Evolutionary conservation across 257 asterid genomes (phyloP).

Genomic region (Cordia subcordata): DNA sequence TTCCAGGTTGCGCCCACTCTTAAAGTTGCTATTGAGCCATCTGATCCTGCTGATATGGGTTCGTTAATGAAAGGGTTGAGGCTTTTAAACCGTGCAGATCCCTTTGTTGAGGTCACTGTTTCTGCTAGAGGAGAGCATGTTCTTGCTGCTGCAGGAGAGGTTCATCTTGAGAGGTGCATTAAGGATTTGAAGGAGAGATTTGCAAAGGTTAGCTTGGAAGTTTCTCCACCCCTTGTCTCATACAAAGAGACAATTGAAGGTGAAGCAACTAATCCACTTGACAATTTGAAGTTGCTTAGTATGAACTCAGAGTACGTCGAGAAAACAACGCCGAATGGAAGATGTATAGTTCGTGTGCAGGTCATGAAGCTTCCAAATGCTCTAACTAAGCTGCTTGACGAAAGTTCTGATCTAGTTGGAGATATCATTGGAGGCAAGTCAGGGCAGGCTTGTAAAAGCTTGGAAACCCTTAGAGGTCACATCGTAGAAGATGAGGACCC

Average conservation of each 20-base stretch:
- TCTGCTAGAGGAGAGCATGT: conserved; percentile 92
- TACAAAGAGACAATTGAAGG: conserved; percentile 87
- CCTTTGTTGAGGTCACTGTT: conserved; percentile 86
- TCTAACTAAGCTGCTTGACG: conserved; percentile 75
- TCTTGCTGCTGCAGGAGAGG: conserved; percentile 97
- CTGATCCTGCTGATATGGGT: conserved; percentile 90
- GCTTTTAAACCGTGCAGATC: conserved; percentile 89
- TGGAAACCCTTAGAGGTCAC: conserved; percentile 56
- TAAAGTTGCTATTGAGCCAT: conserved; percentile 92
- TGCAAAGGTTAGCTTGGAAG: conserved; percentile 77
- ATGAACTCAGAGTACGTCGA: conserved; percentile 61
- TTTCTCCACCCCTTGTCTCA: conserved; percentile 89
- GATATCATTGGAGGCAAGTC: conserved; percentile 81
- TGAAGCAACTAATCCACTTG: conserved; percentile 47
- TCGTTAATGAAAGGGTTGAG: conserved; percentile 74
- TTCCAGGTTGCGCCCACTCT: conserved; percentile 92
- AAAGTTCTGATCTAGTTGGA: conserved; percentile 64
- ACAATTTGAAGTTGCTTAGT: conserved; percentile 50
- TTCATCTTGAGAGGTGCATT: conserved; percentile 90
- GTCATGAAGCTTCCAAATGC: conserved; percentile 80
- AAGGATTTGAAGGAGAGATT: conserved; percentile 87
- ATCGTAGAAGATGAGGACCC: conserved; percentile 68
- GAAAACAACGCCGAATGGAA: conserved; percentile 77
- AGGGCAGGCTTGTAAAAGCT: conserved; percentile 48
- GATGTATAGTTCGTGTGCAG: conserved; percentile 80